Base-by-base conservation (phyloP, 495 filamentous ascomycete genomes). In the Neurospora sp. region DNA sequence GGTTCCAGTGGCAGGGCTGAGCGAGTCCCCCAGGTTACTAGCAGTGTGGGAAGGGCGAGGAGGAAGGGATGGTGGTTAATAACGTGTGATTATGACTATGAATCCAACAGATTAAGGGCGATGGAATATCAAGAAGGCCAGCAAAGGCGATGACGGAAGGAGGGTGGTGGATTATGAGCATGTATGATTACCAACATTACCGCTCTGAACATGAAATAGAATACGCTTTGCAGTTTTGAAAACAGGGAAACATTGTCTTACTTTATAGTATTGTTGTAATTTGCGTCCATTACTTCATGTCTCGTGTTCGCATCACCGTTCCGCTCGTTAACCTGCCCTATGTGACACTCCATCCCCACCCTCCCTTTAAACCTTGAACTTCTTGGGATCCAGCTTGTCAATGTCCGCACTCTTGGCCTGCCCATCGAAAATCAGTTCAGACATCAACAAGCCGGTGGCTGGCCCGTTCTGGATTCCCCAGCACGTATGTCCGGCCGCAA, bases 381-480 rank as follows among this genome's bases (percentile, higher is more conserved):
- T 82, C 77, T 87, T 87, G 12, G 93, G 93, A 82, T 95, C 90
- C 74, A 96, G 80, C 38, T 86, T 87, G 20, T 82, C 85, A 65
- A 95, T 87, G 74, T 90, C 89, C 16, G 93, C 94, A 72, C 92
- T 95, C 78, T 83, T 91, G 5, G 91, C 88, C 74, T 86, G 85
- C 9, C 94, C 94, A 71, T 96, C 93, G 77, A 94, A 91, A 5
- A 96, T 83, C 80, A 96, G 87, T 78, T 95, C 93, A 72, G 91
- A 92, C 83, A 99, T 91, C 42, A 97, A 81, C 84, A 91, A 93
- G 4, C 95, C 96, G 22, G 94, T 98, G 8, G 89, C 96, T 5
- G 94, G 94, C 3, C 90, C 94, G 85, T 99, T 99, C 81, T 98
- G 95, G 69, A 99, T 97, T 18, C 95, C 95, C 96, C 96, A 98